Evolutionary conservation across 2,329 filamentous ascomycete genomes (phyloP).

Genomic region (Emericellopsis cladophorae): DNA sequence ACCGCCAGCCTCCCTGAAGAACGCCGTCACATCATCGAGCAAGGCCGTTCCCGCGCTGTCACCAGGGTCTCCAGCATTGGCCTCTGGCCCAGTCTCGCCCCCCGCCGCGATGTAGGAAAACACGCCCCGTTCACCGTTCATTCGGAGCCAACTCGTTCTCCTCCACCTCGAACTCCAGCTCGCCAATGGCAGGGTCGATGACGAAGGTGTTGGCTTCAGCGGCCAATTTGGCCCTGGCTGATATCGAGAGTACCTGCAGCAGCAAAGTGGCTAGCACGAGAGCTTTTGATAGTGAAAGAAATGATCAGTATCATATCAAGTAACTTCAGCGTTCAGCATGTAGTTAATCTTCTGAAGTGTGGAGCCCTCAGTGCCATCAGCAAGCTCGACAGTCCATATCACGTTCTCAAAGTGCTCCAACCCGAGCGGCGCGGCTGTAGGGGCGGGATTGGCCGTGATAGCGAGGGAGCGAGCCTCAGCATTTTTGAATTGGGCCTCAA

Average conservation of each 20-base stretch:
- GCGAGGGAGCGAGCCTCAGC: slow-evolving; percentile 16
- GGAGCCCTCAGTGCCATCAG: slow-evolving; percentile 15
- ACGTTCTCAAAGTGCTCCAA: slow-evolving; percentile 22
- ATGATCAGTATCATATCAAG: slow-evolving; percentile 4
- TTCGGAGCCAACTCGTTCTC: slow-evolving; percentile 22
- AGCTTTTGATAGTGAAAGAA: too few relatives aligned
- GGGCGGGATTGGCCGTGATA: slow-evolving; percentile 22
- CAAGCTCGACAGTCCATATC: slow-evolving; percentile 20
- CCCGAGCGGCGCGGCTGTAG: slow-evolving; percentile 18
- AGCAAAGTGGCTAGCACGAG: too few relatives aligned
- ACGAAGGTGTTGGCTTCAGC: slow-evolving; percentile 21
- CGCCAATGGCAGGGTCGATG: slow-evolving; percentile 19
- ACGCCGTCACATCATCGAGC: background rate
- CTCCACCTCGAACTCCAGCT: slow-evolving; percentile 27
- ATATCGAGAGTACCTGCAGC: slow-evolving; percentile 18
- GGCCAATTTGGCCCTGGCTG: slow-evolving; percentile 19
- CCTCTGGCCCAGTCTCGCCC: slow-evolving; percentile 4
- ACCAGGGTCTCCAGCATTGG: background rate
- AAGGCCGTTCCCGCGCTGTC: background rate
- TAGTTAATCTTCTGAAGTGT: slow-evolving; percentile 26
- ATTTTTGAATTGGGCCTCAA: slow-evolving; percentile 27
- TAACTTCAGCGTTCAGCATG: slow-evolving; percentile 20
- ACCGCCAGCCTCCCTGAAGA: too few relatives aligned
- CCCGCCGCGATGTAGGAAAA: slow-evolving; percentile 15
- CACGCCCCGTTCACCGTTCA: slow-evolving; percentile 19